Evolutionary conservation across 2,329 filamentous ascomycete species (phyloP).

Genomic region (Calonectria crousiana): DNA sequence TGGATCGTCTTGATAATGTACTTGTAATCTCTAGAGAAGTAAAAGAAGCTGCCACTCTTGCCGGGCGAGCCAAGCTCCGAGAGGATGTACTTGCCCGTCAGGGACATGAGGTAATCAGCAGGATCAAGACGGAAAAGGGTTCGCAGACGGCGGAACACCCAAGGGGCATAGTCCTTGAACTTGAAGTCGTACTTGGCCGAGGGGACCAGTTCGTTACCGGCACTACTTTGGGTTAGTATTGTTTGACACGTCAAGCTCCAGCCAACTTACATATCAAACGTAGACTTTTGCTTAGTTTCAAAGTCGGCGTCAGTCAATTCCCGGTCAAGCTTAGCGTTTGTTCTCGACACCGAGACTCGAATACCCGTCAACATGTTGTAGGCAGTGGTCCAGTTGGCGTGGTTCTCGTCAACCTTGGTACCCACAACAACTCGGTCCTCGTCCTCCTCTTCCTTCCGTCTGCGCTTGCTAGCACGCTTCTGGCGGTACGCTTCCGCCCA

Average conservation of each 20-base stretch:
- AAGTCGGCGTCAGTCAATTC: constrained; percentile 93
- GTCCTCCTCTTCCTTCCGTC: constrained; percentile 85
- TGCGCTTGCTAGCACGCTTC: constrained; percentile 89
- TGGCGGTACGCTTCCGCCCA: constrained; percentile 96
- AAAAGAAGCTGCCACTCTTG: constrained; percentile 99
- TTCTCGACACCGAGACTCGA: constrained; percentile 94
- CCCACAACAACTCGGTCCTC: constrained; percentile 96
- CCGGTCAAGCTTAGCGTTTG: constrained; percentile 95
- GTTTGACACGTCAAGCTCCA: neutral
- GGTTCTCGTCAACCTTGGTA: constrained; percentile 96
- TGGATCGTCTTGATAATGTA: constrained; percentile 99
- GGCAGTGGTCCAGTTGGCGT: constrained; percentile 96
- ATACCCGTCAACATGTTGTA: constrained; percentile 99
- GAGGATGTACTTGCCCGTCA: constrained; percentile 98
- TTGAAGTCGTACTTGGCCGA: constrained; percentile 99
- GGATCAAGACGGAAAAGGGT: constrained; percentile 91
- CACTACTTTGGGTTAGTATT: constrained; percentile 63
- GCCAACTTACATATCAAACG: constrained; percentile 88
- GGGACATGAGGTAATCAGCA: constrained; percentile 96
- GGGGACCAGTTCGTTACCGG: constrained; percentile 95
- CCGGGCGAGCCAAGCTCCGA: constrained; percentile 97
- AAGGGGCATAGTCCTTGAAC: constrained; percentile 99
- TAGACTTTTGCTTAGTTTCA: constrained; percentile 94
- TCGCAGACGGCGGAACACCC: constrained; percentile 96
- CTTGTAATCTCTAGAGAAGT: constrained; percentile 99